phyloP scores from a whole-genome alignment of 2,329 filamentous ascomycete species.

The Coniochaeta sp. region DNA sequence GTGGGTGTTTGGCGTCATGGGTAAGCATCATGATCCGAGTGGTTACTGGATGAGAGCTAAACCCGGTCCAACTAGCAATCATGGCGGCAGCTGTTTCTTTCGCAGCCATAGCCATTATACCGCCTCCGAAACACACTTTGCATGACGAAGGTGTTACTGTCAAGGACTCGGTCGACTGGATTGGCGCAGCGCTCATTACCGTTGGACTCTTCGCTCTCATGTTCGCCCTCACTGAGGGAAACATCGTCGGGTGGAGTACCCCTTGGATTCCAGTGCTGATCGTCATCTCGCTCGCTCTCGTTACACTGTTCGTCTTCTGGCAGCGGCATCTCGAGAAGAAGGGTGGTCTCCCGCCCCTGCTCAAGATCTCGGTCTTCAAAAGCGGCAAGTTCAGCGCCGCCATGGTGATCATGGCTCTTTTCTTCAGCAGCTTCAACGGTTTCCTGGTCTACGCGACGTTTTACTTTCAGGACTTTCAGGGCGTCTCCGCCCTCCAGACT shows the following conservation, averaged over 20 bases:
- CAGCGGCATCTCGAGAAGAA: slow-evolving; percentile 50
- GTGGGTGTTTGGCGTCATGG: slow-evolving; percentile 57
- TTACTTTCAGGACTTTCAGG: slow-evolving; percentile 62
- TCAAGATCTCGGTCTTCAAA: slow-evolving; percentile 58
- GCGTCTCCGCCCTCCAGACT: slow-evolving; percentile 53
- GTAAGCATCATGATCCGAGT: slow-evolving; percentile 28
- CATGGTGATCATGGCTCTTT: slow-evolving; percentile 57
- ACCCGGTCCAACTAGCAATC: slow-evolving; percentile 16
- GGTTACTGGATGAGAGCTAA: slow-evolving; percentile 31
- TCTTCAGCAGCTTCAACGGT: slow-evolving; percentile 62
- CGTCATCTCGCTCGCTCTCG: slow-evolving; percentile 46
- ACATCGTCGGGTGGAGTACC: slow-evolving; percentile 58
- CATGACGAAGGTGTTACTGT: slow-evolving; percentile 19
- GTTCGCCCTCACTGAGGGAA: slow-evolving; percentile 62
- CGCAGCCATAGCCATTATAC: slow-evolving; percentile 53
- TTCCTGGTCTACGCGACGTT: slow-evolving; percentile 62
- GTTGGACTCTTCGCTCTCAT: slow-evolving; percentile 53
- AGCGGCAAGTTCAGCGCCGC: slow-evolving; percentile 53
- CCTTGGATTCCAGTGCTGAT: slow-evolving; percentile 56
- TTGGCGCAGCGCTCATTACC: slow-evolving; percentile 57
- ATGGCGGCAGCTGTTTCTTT: slow-evolving; percentile 48
- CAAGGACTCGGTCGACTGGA: slow-evolving; percentile 54
- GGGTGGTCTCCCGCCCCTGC: slow-evolving; percentile 45
- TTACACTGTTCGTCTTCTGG: slow-evolving; percentile 52
- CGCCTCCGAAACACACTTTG: slow-evolving; percentile 32